Base-by-base conservation (phyloP, 1,284 basidiomycete species). In the Malassezia nana region DNA sequence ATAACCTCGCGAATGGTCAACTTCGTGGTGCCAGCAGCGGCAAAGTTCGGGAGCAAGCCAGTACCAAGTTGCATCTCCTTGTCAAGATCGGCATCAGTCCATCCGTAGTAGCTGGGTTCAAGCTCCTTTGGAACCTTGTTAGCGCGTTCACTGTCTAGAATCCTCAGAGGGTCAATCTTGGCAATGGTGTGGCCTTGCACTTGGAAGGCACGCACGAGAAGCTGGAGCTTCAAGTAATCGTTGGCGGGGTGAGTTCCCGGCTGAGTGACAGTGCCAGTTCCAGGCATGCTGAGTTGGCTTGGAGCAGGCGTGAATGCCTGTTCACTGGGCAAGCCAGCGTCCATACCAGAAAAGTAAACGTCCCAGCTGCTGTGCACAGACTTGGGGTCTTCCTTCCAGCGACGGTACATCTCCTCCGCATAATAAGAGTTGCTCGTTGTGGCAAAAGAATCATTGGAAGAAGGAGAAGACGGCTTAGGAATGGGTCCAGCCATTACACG, bases 161-260 rank as follows among this genome's bases (percentile, higher is more conserved):
- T 91, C 40, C 89, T 89, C 25, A 99, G 82, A 31, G 92, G 92
- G 74, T 99, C 92, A 56, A 99, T 81, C 66, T 91, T 85, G 51
- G 92, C 94, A 63, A 92, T 82, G 74, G 94, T 89, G 75, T 99
- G 94, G 30, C 94, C 92, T 55, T 91, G 87, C 26, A 99, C 92
- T 83, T 98, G 92, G 78, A 94, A 98, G 6, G 94, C 92, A 65
- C 92, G 86, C 55, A 96, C 67, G 41, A 69, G 67, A 29, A 69
- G 65, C 52, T 69, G 67, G 25, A 66, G 63, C 59, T 95, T 99
- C 63, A 99, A 78, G 77, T 96, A 91, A 72, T 92, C 90, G 58
- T 91, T 86, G 22, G 96, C 79, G 67, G 59, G 55, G 45, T 90
- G 84, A 9, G 80, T 81, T 28, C 83, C 82, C 4, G 86, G 86